Percentiles rank a stretch among this genome's conserved stretches.
Conservation (phyloP, 305 asterid species). For the Salvia sclarea region DNA sequence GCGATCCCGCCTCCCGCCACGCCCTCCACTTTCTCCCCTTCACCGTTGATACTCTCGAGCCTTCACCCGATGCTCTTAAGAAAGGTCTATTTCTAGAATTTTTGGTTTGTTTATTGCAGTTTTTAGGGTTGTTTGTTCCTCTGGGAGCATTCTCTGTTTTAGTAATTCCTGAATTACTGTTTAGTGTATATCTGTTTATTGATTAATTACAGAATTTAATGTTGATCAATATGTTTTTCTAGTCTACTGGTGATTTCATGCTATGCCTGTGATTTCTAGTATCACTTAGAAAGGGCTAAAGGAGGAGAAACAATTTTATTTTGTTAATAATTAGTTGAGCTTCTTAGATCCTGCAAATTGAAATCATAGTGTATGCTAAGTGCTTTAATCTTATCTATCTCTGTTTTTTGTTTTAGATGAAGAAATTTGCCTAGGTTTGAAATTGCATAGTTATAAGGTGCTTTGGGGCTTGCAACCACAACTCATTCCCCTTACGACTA, state of each 20-base stretch:
- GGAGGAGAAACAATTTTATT: background rate
- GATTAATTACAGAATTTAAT: background rate
- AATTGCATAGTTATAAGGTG: background rate
- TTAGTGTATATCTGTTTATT: background rate
- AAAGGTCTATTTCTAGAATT: conserved; percentile 48
- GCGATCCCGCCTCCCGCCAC: conserved; percentile 90
- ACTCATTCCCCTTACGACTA: too few relatives aligned
- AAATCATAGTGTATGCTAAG: background rate
- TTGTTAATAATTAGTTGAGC: background rate
- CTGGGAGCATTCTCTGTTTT: background rate
- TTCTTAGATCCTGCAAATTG: background rate
- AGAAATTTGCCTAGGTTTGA: background rate
- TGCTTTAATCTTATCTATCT: background rate
- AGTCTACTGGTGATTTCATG: background rate
- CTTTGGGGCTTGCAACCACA: too few relatives aligned
- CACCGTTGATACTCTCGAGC: conserved; percentile 73
- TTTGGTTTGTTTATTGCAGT: background rate
- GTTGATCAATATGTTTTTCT: background rate
- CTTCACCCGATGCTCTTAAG: conserved; percentile 71
- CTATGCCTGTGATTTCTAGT: background rate
- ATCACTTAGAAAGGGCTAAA: background rate
- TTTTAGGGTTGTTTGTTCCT: background rate
- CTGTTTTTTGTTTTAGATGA: background rate
- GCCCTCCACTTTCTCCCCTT: conserved; percentile 82
- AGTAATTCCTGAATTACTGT: background rate